phyloP scores from a whole-genome alignment of 257 asterid genomes.

The Solanum corneliomulleri region DNA sequence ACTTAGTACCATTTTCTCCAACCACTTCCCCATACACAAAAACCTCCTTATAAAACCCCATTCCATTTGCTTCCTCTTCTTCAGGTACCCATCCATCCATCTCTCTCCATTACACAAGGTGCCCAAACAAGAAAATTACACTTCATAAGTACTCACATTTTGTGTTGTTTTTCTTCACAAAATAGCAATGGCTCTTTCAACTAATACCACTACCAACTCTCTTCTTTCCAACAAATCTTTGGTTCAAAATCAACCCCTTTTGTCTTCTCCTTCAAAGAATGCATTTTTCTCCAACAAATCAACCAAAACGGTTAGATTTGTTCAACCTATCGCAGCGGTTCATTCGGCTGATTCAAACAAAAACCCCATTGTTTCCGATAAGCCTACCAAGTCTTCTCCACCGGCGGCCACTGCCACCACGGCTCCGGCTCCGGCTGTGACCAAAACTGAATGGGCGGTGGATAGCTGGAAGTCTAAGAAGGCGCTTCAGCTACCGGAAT shows the following conservation, averaged over 20 bases:
- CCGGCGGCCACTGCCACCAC: constrained; percentile 16
- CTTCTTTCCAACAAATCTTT: constrained; percentile 29
- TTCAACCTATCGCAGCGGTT: constrained; percentile 31
- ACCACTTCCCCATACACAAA: constrained; percentile 1
- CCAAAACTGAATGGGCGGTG: constrained; percentile 22
- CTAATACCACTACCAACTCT: constrained; percentile 11
- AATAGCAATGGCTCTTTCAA: constrained; percentile 23
- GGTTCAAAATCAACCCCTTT: constrained; percentile 2
- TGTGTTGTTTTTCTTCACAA: neutral
- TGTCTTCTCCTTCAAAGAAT: neutral
- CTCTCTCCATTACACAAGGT: neutral
- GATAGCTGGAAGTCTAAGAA: constrained; percentile 45
- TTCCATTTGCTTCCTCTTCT: neutral
- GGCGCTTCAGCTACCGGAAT: constrained; percentile 46
- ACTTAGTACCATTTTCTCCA: neutral
- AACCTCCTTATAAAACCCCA: constrained; percentile 16
- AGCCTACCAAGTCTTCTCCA: constrained; percentile 15
- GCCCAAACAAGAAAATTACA: neutral
- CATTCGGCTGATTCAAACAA: constrained; percentile 34
- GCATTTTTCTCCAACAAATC: constrained; percentile 1
- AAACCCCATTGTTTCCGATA: constrained; percentile 10
- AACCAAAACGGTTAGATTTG: constrained; percentile 10
- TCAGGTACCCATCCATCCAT: neutral
- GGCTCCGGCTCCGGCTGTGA: constrained; percentile 1
- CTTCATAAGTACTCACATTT: neutral